Evolutionary conservation across 2,329 filamentous ascomycete species (phyloP), one percentile per base, ranked within the genome.

Genomic region (Cryphonectria japonica): DNA sequence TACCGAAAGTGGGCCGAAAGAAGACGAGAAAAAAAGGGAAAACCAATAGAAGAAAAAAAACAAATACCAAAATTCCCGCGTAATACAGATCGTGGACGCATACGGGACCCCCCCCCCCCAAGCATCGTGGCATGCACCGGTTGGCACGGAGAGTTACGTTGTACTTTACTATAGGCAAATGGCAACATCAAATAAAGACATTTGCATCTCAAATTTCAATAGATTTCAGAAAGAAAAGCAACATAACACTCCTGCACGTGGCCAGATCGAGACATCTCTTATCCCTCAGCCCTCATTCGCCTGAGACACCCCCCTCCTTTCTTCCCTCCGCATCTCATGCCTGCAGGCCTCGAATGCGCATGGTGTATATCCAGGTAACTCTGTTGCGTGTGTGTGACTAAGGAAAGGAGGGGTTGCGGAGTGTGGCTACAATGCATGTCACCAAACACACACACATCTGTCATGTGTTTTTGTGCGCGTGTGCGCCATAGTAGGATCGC

Each of bases 231-330:
- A 34, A 29, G 22, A 3, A 65, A 37, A 65, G 1, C 4, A 50
- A 65, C 7, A 39, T 62, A 26, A 46, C 19, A 26, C n/a, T n/a
- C 14, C 70, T 71, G 67, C 70, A 71, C 26, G 26, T 52, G 67
- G 68, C 67, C 54, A n/a, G 37, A 71, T 71, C 62, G 29, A 67
- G 70, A 26, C 29, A 67, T 69, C 64, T 66, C 70, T 71, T 71
- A 71, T 71, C 70, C 22, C 14, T 37, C 46, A 34, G 52, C 67
- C 62, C 67, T 69, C 29, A 71, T 71, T 71, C 70, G 70, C 46
- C 64, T 22, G 11, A 39, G 16, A 34, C 34, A 4, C 63, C 26
- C 60, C n/a, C 32, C 19, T n/a, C n/a, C n/a, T n/a, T n/a, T n/a
- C 16, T 29, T 29, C 9, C 37, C 9, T 39, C 9, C 46, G n/a